Conservation (phyloP, 2,329 filamentous ascomycete species). For the Aureobasidium namibiae region DNA sequence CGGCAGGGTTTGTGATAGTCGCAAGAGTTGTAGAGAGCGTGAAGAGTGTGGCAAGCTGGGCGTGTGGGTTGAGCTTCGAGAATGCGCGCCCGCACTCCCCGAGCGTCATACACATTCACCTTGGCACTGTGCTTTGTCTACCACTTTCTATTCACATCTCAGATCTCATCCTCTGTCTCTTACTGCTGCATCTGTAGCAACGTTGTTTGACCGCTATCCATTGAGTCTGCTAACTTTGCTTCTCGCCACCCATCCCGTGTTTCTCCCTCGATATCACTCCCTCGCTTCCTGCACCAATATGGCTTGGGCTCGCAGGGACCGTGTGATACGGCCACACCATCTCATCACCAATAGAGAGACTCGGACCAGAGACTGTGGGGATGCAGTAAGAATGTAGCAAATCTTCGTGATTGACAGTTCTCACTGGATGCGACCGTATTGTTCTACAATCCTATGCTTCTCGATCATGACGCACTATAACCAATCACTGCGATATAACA, state of each 20-base stretch:
- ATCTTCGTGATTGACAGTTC: not conserved
- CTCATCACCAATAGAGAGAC: not conserved
- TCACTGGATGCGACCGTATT: not conserved
- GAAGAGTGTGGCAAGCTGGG: conserved; percentile 7
- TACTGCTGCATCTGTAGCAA: not conserved
- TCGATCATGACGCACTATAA: not conserved
- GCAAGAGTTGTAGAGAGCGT: not conserved
- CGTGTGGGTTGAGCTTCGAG: conserved; percentile 1
- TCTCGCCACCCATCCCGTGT: not conserved
- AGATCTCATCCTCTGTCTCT: not conserved
- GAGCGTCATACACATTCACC: conserved; percentile 5
- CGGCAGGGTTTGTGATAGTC: not conserved
- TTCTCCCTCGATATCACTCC: not conserved
- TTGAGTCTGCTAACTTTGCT: not conserved
- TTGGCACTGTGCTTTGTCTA: not conserved
- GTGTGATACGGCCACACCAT: not conserved
- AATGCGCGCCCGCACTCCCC: not conserved
- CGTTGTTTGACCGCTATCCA: too few relatives aligned
- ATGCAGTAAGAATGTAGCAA: not conserved
- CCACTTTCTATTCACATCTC: not conserved
- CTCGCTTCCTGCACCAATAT: not conserved
- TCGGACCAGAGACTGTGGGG: not conserved
- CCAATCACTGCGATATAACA: not conserved
- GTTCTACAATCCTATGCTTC: not conserved
- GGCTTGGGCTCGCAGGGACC: not conserved